Conservation (phyloP, 2,329 filamentous ascomycete species). For the Penicillium sp. region DNA sequence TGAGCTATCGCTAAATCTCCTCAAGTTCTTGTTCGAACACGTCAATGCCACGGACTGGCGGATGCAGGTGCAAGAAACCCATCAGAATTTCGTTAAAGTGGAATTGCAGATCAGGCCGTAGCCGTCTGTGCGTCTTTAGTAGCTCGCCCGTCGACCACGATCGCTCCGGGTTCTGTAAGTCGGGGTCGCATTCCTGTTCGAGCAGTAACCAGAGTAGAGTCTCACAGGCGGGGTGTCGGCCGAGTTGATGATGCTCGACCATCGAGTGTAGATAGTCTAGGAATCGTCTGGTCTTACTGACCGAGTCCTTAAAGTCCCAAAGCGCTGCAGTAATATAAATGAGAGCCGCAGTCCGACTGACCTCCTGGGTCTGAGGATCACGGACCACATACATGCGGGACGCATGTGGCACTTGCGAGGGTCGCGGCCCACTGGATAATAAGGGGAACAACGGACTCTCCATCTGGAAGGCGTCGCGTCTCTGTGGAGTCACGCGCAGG, state of each 20-base stretch:
- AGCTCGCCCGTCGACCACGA: constrained; percentile 39
- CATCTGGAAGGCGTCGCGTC: constrained; percentile 36
- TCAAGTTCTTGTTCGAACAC: constrained; percentile 35
- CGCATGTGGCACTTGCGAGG: constrained; percentile 35
- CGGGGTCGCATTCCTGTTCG: constrained; percentile 35
- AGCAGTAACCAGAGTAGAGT: constrained; percentile 42
- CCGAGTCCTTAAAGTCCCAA: constrained; percentile 34
- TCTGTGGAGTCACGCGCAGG: constrained; percentile 27
- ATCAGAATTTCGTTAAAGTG: constrained; percentile 42
- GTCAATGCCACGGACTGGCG: constrained; percentile 32
- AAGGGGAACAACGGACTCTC: constrained; percentile 38
- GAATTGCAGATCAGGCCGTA: constrained; percentile 38
- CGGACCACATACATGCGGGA: constrained; percentile 39
- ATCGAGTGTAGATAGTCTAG: constrained; percentile 26
- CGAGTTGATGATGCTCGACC: constrained; percentile 32
- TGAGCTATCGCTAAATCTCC: neutral
- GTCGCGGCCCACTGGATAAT: constrained; percentile 43
- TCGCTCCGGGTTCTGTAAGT: constrained; percentile 37
- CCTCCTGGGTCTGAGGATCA: constrained; percentile 32
- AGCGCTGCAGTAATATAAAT: constrained; percentile 41
- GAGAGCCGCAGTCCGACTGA: constrained; percentile 37
- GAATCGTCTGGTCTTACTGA: constrained; percentile 33
- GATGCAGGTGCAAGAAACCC: constrained; percentile 34
- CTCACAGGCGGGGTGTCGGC: constrained; percentile 38
- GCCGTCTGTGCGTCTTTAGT: constrained; percentile 34